Conservation (phyloP, 768 basidiomycete species). For the Ephemerocybe angulata region DNA sequence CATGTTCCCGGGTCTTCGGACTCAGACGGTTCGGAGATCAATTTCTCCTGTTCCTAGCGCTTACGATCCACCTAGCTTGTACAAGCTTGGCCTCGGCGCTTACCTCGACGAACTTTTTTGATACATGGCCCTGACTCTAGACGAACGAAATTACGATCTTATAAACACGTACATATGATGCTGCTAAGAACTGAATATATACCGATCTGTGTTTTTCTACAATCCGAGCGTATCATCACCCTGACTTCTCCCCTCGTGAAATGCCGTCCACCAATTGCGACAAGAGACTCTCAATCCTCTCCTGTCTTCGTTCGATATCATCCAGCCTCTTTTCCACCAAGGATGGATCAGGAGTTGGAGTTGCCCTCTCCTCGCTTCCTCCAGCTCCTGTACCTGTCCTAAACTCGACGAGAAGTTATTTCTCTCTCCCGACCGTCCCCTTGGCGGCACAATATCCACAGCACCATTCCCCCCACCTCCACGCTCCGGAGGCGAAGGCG, state of each 20-base stretch:
- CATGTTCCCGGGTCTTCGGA: too few relatives aligned
- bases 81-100: too few relatives aligned
- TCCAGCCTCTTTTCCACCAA: conserved; percentile 18
- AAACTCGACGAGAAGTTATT: neutral
- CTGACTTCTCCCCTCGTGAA: conserved; percentile 1
- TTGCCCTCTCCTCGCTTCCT: neutral
- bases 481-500: neutral
- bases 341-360: neutral
- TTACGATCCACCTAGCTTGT: too few relatives aligned
- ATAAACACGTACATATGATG: too few relatives aligned
- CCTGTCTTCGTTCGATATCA: conserved; percentile 42
- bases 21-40: too few relatives aligned
- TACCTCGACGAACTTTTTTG: too few relatives aligned
- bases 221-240: too few relatives aligned
- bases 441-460: neutral
- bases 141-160: too few relatives aligned
- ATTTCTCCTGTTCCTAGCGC: too few relatives aligned
- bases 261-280: conserved; percentile 30
- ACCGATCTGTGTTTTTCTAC: too few relatives aligned
- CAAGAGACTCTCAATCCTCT: conserved; percentile 44
- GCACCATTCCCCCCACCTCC: neutral
- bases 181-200: too few relatives aligned
- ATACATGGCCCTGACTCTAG: too few relatives aligned
- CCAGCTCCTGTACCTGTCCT: neutral
- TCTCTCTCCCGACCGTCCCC: neutral